Percentiles rank a stretch among this genome's conserved stretches.
Evolutionary conservation across 805 yeast species (phyloP).

Genomic region (Wickerhamiella shivajii): DNA sequence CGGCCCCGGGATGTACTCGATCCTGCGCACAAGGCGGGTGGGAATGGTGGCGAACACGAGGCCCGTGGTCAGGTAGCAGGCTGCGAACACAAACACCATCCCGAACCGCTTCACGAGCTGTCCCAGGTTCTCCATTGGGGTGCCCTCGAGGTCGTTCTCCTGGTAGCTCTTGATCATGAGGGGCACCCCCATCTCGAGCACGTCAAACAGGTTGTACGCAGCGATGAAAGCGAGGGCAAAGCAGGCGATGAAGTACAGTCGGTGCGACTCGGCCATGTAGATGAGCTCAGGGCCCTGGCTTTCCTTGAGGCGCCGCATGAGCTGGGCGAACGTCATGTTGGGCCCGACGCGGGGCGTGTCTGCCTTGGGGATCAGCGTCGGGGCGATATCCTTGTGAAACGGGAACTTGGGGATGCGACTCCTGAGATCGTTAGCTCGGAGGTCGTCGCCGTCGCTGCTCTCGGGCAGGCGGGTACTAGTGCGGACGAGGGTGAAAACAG

Average conservation of each 20-base stretch:
- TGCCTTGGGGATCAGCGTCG: constrained; percentile 58
- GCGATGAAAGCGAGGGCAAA: constrained; percentile 55
- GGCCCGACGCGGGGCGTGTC: constrained; percentile 63
- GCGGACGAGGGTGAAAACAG: not conserved
- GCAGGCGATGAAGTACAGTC: constrained; percentile 55
- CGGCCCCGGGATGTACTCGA: constrained; percentile 52
- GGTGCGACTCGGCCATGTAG: constrained; percentile 74
- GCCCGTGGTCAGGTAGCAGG: constrained; percentile 30
- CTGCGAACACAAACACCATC: constrained; percentile 26
- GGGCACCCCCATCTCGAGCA: constrained; percentile 41
- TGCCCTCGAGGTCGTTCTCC: constrained; percentile 36
- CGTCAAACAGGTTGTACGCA: constrained; percentile 44
- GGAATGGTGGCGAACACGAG: constrained; percentile 41
- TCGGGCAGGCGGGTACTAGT: constrained; percentile 13
- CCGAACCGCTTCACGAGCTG: constrained; percentile 26
- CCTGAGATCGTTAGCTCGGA: constrained; percentile 31
- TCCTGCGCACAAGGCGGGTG: constrained; percentile 54
- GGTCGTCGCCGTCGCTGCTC: constrained; percentile 14
- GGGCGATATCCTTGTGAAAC: constrained; percentile 45
- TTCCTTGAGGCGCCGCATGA: constrained; percentile 40
- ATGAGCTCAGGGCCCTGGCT: constrained; percentile 55
- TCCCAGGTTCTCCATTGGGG: constrained; percentile 27
- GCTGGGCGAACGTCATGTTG: constrained; percentile 40
- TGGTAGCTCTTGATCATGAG: constrained; percentile 38
- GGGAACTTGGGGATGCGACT: constrained; percentile 57